phyloP scores from a whole-genome alignment of 2,329 filamentous ascomycete genomes.

The Ascochyta pisi region DNA sequence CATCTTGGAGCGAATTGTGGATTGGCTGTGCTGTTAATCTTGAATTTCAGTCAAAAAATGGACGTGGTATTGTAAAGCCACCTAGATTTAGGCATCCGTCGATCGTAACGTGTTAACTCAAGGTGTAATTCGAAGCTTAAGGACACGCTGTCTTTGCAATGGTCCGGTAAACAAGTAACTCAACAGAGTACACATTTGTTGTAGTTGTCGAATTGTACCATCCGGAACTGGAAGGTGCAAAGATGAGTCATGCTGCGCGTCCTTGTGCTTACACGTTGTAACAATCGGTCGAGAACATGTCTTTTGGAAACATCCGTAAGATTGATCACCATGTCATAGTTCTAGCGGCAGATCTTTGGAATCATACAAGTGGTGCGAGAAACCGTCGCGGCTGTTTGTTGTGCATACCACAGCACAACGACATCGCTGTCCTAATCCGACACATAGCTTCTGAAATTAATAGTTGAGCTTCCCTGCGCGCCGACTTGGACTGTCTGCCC shows the following conservation, averaged over 20 bases:
- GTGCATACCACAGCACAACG: neutral
- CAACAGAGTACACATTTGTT: neutral
- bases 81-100: neutral
- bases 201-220: neutral
- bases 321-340: neutral
- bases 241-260: neutral
- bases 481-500: slow-evolving; percentile 43
- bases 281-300: neutral
- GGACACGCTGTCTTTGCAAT: neutral
- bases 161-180: neutral
- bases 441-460: neutral
- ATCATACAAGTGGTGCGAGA: neutral
- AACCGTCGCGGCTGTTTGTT: neutral
- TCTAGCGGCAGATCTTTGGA: neutral
- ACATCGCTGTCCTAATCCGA: neutral
- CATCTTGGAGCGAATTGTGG: neutral
- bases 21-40: neutral
- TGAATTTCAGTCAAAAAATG: neutral
- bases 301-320: neutral
- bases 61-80: neutral
- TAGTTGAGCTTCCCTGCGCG: slow-evolving; percentile 16
- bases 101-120: neutral
- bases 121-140: neutral
- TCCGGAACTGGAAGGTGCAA: slow-evolving; percentile 1
- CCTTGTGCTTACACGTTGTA: neutral